Evolutionary conservation across 2,329 filamentous ascomycete species (phyloP).

Genomic region (Arthrocladium fulminans): DNA sequence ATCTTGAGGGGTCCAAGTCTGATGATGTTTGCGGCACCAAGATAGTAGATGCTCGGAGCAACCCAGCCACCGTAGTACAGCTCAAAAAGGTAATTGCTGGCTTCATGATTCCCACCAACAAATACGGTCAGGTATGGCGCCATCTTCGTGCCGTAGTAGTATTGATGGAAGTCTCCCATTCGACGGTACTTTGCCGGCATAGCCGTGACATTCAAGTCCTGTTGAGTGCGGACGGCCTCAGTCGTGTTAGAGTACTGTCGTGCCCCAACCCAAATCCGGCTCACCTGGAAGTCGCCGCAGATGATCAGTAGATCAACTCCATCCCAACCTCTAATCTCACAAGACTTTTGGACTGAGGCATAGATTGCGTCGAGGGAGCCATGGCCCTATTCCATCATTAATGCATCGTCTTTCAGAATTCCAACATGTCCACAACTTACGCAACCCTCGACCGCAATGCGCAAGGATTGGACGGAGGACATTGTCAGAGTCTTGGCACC

Average conservation of each 20-base stretch:
- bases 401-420: conserved; percentile 5
- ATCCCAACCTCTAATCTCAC: conserved; percentile 64
- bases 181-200: conserved; percentile 79
- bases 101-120: conserved; percentile 91
- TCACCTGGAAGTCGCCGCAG: conserved; percentile 85
- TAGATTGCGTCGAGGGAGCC: conserved; percentile 90
- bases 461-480: conserved; percentile 34
- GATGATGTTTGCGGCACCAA: conserved; percentile 85
- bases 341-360: conserved; percentile 61
- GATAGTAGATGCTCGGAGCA: conserved; percentile 92
- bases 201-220: conserved; percentile 80
- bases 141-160: conserved; percentile 68
- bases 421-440: conserved; percentile 43
- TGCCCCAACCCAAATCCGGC: conserved; percentile 12
- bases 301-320: conserved; percentile 86
- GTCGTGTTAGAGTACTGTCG: conserved; percentile 8
- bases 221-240: conserved; percentile 75
- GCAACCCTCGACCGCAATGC: conserved; percentile 80
- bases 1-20: conserved; percentile 78
- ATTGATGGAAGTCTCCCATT: conserved; percentile 87
- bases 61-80: conserved; percentile 96
- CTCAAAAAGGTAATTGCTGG: conserved; percentile 80
- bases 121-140: conserved; percentile 90
- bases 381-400: conserved; percentile 58
- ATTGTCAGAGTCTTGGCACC: conserved; percentile 1